Conservation (phyloP, 805 yeast species). For the Limtongia smithiae region DNA sequence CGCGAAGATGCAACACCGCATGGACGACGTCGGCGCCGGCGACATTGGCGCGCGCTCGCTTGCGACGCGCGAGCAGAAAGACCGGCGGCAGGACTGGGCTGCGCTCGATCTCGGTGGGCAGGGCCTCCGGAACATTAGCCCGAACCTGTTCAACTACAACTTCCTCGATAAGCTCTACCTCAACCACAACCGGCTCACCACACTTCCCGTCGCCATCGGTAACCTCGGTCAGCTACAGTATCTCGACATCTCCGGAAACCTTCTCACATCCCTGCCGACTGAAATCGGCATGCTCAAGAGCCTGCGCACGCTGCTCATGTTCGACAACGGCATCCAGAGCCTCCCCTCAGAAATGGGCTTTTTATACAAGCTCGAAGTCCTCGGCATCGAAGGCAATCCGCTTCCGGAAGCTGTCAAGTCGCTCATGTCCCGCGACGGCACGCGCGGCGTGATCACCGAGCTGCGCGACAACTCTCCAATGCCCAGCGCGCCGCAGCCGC, state of each 20-base stretch:
- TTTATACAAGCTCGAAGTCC: slow-evolving; percentile 73
- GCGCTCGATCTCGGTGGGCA: slow-evolving; percentile 91
- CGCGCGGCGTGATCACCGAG: slow-evolving; percentile 73
- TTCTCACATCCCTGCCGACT: slow-evolving; percentile 65
- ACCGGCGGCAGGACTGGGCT: slow-evolving; percentile 57
- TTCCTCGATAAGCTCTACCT: slow-evolving; percentile 83
- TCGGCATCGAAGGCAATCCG: slow-evolving; percentile 94
- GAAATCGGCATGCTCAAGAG: slow-evolving; percentile 82
- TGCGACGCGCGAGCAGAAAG: slow-evolving; percentile 3
- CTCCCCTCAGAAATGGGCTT: slow-evolving; percentile 85
- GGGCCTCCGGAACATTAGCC: slow-evolving; percentile 66
- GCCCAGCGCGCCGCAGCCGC: slow-evolving; percentile 59
- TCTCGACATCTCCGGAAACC: slow-evolving; percentile 79
- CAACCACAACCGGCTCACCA: slow-evolving; percentile 74
- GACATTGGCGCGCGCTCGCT: no score
- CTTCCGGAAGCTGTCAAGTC: slow-evolving; percentile 62
- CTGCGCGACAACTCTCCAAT: slow-evolving; percentile 76
- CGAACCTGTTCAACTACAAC: slow-evolving; percentile 70
- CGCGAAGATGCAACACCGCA: no score
- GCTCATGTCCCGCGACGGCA: slow-evolving; percentile 74
- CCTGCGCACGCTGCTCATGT: slow-evolving; percentile 75
- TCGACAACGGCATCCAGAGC: slow-evolving; percentile 74
- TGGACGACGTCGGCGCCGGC: no score
- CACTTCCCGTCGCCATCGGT: slow-evolving; percentile 64
- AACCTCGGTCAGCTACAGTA: slow-evolving; percentile 71